Conservation (phyloP, 1,284 basidiomycete species). For the Ustanciosporium gigantosporum region DNA sequence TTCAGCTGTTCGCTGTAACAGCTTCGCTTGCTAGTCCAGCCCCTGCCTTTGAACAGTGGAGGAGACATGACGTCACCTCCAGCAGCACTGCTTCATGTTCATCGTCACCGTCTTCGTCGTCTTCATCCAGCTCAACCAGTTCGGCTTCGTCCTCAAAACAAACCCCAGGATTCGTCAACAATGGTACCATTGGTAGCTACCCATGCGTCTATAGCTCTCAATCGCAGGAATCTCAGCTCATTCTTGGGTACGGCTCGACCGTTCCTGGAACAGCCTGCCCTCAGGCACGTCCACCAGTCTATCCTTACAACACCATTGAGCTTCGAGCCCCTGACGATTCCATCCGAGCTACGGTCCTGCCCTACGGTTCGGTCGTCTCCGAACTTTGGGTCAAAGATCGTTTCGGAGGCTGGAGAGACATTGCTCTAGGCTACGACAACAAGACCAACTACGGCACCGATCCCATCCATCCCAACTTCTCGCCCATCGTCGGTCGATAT, state of each 20-base stretch:
- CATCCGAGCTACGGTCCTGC: constrained; percentile 47
- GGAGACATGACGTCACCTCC: too few species aligned
- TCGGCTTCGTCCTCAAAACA: constrained; percentile 12
- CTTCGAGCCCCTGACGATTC: constrained; percentile 49
- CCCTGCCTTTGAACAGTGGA: too few species aligned
- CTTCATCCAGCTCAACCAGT: constrained; percentile 4
- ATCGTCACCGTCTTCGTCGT: neutral
- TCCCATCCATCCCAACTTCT: constrained; percentile 54
- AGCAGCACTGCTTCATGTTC: too few species aligned
- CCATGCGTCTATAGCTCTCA: constrained; percentile 25
- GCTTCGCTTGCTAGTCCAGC: constrained; percentile 13
- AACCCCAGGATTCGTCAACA: constrained; percentile 51
- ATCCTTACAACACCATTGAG: constrained; percentile 48
- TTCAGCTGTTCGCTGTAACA: constrained; percentile 22
- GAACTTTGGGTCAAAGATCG: constrained; percentile 56
- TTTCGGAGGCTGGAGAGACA: constrained; percentile 43
- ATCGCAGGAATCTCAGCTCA: constrained; percentile 20
- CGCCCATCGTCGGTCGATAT: constrained; percentile 51
- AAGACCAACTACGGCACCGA: constrained; percentile 54
- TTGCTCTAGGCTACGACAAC: constrained; percentile 54
- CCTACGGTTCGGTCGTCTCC: constrained; percentile 46
- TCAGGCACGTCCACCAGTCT: constrained; percentile 34
- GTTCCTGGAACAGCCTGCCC: constrained; percentile 19
- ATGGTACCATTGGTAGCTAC: constrained; percentile 49
- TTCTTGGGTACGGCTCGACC: constrained; percentile 21